Evolutionary conservation across 495 filamentous ascomycete species (phyloP), one percentile per base, ranked within the genome.

Genomic region (Podospora conica): DNA sequence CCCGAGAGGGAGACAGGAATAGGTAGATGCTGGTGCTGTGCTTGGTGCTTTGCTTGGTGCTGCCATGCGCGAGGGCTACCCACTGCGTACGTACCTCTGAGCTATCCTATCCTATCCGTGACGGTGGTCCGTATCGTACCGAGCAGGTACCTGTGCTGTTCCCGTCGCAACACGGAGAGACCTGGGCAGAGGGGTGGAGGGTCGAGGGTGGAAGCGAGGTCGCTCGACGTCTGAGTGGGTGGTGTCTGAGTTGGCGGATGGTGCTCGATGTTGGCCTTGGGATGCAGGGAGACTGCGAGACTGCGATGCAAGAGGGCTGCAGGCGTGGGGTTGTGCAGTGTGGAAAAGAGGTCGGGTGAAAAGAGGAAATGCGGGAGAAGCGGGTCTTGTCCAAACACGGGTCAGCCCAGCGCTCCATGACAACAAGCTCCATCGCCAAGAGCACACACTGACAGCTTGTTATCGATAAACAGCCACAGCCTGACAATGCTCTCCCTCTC

Each of bases 201-300:
- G n/a, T n/a, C n/a, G 40, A 55, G 48, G 27, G 6, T 54, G 18
- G 40, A 48, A 18, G 40, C 54, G 62, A 31, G 22, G 29, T 33
- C 54, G 27, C 54, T 31, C 25, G 56, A 22, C 22, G 31, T 23
- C 20, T 31, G 31, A n/a, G 58, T 68, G 64, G 68, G 65, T 67
- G 73, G 63, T 71, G 68, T 74, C 74, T 72, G 71, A 70, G 72
- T 64, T 75, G 73, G 69, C 69, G 62, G 67, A 63, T 53, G 63
- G 66, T 53, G 40, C 9, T 28, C 53, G 18, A 22, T 64, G 53
- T 64, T 69, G 61, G 66, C 58, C 69, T 70, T 70, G 67, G 70
- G 74, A 73, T 76, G 74, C 73, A 74, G 65, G 73, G 66, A 73
- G 70, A 73, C n/a, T n/a, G n/a, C n/a, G n/a, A n/a, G n/a, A 62